Conservation (phyloP, 805 yeast genomes). For the Candida pseudofarinosa region DNA sequence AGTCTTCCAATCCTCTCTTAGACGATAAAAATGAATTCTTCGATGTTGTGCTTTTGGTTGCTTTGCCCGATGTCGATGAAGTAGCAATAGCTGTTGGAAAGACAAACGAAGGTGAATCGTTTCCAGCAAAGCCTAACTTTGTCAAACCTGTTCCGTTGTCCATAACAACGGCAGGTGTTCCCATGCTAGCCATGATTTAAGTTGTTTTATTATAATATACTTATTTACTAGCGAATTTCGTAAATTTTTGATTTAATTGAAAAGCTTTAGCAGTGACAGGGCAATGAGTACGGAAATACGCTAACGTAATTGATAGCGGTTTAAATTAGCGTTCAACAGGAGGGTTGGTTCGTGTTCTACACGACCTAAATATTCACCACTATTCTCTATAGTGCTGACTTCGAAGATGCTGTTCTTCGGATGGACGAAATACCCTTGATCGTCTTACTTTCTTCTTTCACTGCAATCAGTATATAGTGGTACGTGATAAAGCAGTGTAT, state of each 20-base stretch:
- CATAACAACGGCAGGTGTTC: constrained; percentile 94
- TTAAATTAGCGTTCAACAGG: background rate
- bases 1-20: constrained; percentile 88
- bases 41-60: constrained; percentile 41
- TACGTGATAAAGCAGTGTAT: too few relatives aligned
- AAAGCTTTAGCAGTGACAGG: background rate
- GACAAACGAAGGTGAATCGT: constrained; percentile 94
- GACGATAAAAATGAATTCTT: constrained; percentile 51
- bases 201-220: background rate
- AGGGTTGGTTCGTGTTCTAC: background rate
- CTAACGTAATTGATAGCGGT: background rate
- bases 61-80: constrained; percentile 43
- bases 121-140: constrained; percentile 97
- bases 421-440: too few relatives aligned
- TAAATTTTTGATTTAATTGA: too few relatives aligned
- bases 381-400: too few relatives aligned
- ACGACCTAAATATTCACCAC: background rate
- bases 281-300: background rate
- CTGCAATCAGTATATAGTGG: too few relatives aligned
- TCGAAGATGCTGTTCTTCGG: too few relatives aligned
- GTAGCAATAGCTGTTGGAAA: constrained; percentile 97
- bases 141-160: constrained; percentile 98
- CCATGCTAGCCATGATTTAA: constrained; percentile 53
- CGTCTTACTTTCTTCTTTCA: too few relatives aligned
- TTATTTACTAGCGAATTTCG: background rate